Evolutionary conservation across 192 early-diverging fungal genomes (phyloP), one percentile per base, ranked within the genome.

Genomic region (Cetraspora pellucida): DNA sequence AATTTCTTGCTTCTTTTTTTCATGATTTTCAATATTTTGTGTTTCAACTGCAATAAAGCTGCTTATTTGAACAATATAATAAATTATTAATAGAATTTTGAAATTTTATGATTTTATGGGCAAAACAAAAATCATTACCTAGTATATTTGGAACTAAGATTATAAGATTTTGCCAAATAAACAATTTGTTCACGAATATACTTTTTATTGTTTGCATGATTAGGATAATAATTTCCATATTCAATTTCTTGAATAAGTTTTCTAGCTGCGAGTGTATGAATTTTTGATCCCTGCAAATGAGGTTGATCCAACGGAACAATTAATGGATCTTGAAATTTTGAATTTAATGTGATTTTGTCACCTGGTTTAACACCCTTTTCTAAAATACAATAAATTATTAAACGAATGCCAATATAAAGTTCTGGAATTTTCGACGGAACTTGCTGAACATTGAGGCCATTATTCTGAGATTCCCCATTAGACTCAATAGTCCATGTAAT

Each of bases 241-340:
- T 75, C 58, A 43, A 75, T 10, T 49, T 75, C 73, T 58, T 63
- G 73, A 49, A 64, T 75, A n/a, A 75, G 47, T 64, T 75, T 75
- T 14, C 59, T 55, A 10, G 73, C 73, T 2, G 73, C 73, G n/a
- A 75, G 37, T 49, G 59, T 75, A 75, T 75, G 73, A 49, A 75
- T 50, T 30, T 75, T 60, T 46, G 25, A 60, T 16, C 73, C 73
- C 11, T 61, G 19, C 7, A 75, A 50, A 64, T n/a, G 46, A 63
- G 17, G 63, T 46, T 3, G 58, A 45, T 63, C 63, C 59, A 21
- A 75, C 11, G 10, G 30, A 37, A 3, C 31, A 37, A 5, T 1
- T 37, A 37, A 37, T 3, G 31, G 31, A 37, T 5, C 31, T 47
- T 75, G 59, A 17, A 59, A 75, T 27, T 30, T 17, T 8, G 73